Percentiles rank a stretch among this genome's conserved stretches.
These are phyloP conservation scores for Suillus bovinus DNA, from an alignment of 768 basidiomycete genomes.

Conservation along the genomic window DNA sequence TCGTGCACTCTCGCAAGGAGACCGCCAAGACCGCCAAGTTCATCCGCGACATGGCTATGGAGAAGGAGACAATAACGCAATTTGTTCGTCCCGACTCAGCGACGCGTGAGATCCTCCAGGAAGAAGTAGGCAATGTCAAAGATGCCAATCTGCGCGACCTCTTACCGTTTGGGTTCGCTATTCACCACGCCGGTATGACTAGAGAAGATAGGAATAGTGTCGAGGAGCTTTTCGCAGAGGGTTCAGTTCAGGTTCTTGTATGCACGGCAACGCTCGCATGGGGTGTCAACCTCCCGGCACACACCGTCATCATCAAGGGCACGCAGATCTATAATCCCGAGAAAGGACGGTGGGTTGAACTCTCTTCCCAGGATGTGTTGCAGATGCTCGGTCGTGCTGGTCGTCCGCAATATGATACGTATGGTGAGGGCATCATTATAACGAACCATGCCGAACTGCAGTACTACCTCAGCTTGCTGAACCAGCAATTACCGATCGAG, in stretches of 20 bases:
- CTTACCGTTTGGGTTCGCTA: constrained; percentile 94
- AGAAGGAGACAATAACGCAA: constrained; percentile 94
- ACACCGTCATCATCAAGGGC: constrained; percentile 99
- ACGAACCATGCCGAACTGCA: constrained; percentile 97
- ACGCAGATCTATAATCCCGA: constrained; percentile 99
- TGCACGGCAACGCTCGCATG: constrained; percentile 98
- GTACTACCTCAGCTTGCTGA: constrained; percentile 93
- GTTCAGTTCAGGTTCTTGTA: constrained; percentile 90
- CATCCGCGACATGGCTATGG: constrained; percentile 91
- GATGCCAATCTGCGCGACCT: constrained; percentile 86
- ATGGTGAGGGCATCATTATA: constrained; percentile 97
- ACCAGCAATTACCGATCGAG: constrained; percentile 98
- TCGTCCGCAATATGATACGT: constrained; percentile 95
- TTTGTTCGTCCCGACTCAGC: constrained; percentile 95
- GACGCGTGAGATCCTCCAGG: constrained; percentile 83
- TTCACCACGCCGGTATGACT: constrained; percentile 97
- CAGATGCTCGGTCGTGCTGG: constrained; percentile 99
- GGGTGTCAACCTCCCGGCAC: constrained; percentile 98
- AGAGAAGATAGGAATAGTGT: constrained; percentile 88
- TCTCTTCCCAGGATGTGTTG: constrained; percentile 93
- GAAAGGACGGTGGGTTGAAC: constrained; percentile 96
- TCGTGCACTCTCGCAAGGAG: constrained; percentile 98
- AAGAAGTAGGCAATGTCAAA: constrained; percentile 80
- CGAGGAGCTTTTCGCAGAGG: constrained; percentile 92
- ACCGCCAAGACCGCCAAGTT: constrained; percentile 96